Evolutionary conservation across 2,329 filamentous ascomycete species (phyloP).

Genomic region (Aspergillus carbonarius): DNA sequence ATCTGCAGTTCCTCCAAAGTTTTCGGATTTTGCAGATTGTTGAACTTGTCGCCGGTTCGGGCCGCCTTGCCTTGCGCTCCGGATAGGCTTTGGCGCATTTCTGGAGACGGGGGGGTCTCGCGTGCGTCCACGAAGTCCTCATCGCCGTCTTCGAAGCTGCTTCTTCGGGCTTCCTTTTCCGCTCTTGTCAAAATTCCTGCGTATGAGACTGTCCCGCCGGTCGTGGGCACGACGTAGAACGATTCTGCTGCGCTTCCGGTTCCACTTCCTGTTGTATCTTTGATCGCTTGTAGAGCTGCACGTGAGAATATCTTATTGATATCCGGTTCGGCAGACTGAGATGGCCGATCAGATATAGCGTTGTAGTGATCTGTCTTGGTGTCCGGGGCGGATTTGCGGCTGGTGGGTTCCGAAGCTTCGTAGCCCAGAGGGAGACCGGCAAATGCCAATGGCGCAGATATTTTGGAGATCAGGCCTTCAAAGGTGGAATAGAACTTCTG

Average conservation of each 20-base stretch:
- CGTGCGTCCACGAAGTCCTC: constrained; percentile 89
- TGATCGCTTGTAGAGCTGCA: constrained; percentile 76
- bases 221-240: constrained; percentile 93
- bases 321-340: constrained; percentile 63
- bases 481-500: constrained; percentile 90
- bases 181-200: constrained; percentile 73
- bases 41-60: constrained; percentile 30
- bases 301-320: constrained; percentile 80
- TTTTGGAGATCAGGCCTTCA: constrained; percentile 79
- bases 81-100: constrained; percentile 46
- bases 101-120: constrained; percentile 60
- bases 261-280: constrained; percentile 60
- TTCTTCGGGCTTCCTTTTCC: constrained; percentile 44
- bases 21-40: constrained; percentile 50
- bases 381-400: constrained; percentile 35
- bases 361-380: constrained; percentile 38
- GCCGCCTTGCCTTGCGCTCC: constrained; percentile 35
- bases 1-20: constrained; percentile 83
- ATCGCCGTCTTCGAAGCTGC: constrained; percentile 63
- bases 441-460: constrained; percentile 89
- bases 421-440: constrained; percentile 77
- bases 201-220: constrained; percentile 88
- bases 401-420: constrained; percentile 38
- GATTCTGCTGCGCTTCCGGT: constrained; percentile 63
- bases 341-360: constrained; percentile 43